A percentile compares a stretch with the other conserved stretches of the same genome.
phyloP scores from a whole-genome alignment of 2,329 filamentous ascomycete species.

The Thelonectria discophora region DNA sequence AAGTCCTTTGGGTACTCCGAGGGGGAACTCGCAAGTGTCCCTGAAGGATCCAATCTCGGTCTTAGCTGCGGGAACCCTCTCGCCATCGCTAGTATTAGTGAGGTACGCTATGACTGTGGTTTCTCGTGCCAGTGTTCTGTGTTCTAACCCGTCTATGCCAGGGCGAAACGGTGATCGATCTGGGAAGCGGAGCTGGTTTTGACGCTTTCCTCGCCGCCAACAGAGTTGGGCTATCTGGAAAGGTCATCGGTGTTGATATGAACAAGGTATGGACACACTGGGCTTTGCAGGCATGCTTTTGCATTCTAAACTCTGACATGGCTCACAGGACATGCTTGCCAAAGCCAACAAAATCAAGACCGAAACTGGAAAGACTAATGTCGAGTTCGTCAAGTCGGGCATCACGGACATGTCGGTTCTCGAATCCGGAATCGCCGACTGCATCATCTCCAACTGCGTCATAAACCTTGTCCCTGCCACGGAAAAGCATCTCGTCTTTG shows the following conservation, averaged over 20 bases:
- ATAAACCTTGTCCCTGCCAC: constrained; percentile 64
- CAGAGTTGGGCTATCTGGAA: constrained; percentile 58
- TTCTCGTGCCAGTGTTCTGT: neutral
- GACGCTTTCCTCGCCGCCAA: constrained; percentile 64
- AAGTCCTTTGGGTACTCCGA: constrained; percentile 62
- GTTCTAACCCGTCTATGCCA: constrained; percentile 34
- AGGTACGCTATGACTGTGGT: constrained; percentile 43
- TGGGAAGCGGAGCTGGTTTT: constrained; percentile 66
- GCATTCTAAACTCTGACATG: neutral
- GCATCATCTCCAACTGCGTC: constrained; percentile 71
- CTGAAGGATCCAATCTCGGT: constrained; percentile 60
- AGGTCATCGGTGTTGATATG: constrained; percentile 67
- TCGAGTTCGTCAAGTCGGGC: constrained; percentile 58
- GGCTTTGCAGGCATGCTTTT: neutral
- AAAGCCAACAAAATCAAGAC: constrained; percentile 57
- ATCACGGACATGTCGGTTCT: constrained; percentile 53
- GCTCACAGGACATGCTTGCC: constrained; percentile 61
- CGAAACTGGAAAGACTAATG: constrained; percentile 52
- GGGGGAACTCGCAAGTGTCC: constrained; percentile 55
- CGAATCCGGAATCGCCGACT: constrained; percentile 47
- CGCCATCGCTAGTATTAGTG: constrained; percentile 56
- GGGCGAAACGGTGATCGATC: constrained; percentile 66
- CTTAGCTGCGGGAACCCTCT: constrained; percentile 64
- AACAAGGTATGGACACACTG: constrained; percentile 55
- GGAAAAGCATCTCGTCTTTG: constrained; percentile 64